Conservation (phyloP, 768 basidiomycete species). For the Pulveroboletus sp. region DNA sequence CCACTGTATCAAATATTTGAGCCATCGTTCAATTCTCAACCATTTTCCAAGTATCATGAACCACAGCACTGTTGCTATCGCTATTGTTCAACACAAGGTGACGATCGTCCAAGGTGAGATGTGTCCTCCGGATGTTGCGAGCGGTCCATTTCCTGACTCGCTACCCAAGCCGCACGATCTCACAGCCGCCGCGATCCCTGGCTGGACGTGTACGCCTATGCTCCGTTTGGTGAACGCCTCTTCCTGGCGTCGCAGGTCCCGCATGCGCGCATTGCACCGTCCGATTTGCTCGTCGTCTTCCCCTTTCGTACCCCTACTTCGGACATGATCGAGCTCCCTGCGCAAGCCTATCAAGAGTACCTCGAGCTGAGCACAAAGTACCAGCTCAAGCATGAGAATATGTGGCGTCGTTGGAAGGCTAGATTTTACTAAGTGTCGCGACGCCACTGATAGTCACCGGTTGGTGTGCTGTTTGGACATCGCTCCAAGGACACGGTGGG, state of each 20-base stretch:
- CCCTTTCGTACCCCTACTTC: constrained; percentile 29
- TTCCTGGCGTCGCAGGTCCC: constrained; percentile 62
- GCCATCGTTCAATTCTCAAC: constrained; percentile 10
- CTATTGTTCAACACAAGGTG: constrained; percentile 63
- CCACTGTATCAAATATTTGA: constrained; percentile 20
- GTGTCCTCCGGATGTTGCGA: neutral
- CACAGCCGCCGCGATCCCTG: constrained; percentile 54
- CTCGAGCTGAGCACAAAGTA: constrained; percentile 48
- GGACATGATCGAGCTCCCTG: constrained; percentile 65
- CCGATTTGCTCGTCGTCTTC: constrained; percentile 59
- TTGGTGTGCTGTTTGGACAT: too few relatives aligned
- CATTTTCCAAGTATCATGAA: constrained; percentile 36
- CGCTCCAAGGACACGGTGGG: neutral
- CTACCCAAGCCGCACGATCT: constrained; percentile 46
- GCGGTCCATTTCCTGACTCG: constrained; percentile 2
- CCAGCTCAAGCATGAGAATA: constrained; percentile 52
- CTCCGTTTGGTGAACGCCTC: constrained; percentile 59
- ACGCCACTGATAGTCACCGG: neutral
- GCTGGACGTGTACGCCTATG: constrained; percentile 63
- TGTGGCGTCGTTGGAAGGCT: constrained; percentile 51
- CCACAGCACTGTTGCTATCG: constrained; percentile 61
- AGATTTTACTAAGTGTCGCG: constrained; percentile 16
- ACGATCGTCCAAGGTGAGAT: constrained; percentile 61
- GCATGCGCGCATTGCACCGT: constrained; percentile 55
- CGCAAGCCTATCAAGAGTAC: constrained; percentile 56